Evolutionary conservation across 352 stramenopile species (phyloP).

Genomic region (Globisporangium ultimum): DNA sequence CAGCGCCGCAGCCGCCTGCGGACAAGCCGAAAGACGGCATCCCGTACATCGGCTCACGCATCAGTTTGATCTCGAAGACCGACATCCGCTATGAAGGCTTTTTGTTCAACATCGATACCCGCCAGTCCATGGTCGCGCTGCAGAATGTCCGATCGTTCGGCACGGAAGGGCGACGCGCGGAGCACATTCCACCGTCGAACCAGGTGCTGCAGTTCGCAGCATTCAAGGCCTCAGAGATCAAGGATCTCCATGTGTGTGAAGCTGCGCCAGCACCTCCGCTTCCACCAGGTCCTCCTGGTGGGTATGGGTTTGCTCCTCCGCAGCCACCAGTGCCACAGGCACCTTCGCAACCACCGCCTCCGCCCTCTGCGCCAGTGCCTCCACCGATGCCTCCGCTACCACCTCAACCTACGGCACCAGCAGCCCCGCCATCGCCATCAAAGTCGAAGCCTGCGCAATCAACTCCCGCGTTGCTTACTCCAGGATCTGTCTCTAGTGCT

Average conservation of each 20-base stretch:
- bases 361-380: slow-evolving; percentile 18
- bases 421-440: slow-evolving; percentile 8
- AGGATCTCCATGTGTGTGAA: slow-evolving; percentile 83
- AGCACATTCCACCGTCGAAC: slow-evolving; percentile 72
- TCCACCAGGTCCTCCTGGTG: background rate
- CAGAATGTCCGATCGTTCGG: slow-evolving; percentile 82
- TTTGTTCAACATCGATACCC: slow-evolving; percentile 85
- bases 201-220: slow-evolving; percentile 77
- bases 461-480: slow-evolving; percentile 48
- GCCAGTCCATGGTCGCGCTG: slow-evolving; percentile 76
- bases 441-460: slow-evolving; percentile 14
- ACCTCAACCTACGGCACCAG: slow-evolving; percentile 10
- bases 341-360: slow-evolving; percentile 15
- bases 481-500: slow-evolving; percentile 40
- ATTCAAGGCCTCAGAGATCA: slow-evolving; percentile 84
- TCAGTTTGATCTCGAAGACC: slow-evolving; percentile 85
- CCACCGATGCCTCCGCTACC: slow-evolving; percentile 13
- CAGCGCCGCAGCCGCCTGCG: slow-evolving; percentile 4
- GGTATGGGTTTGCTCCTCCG: slow-evolving; percentile 14
- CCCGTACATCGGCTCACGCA: slow-evolving; percentile 80
- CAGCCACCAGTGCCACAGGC: slow-evolving; percentile 7
- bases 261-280: slow-evolving; percentile 36
- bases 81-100: slow-evolving; percentile 86
- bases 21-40: slow-evolving; percentile 47
- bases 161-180: slow-evolving; percentile 68